These are phyloP conservation scores for Multifurca ochricompacta DNA, from an alignment of 768 basidiomycete genomes.

Conservation along the genomic window DNA sequence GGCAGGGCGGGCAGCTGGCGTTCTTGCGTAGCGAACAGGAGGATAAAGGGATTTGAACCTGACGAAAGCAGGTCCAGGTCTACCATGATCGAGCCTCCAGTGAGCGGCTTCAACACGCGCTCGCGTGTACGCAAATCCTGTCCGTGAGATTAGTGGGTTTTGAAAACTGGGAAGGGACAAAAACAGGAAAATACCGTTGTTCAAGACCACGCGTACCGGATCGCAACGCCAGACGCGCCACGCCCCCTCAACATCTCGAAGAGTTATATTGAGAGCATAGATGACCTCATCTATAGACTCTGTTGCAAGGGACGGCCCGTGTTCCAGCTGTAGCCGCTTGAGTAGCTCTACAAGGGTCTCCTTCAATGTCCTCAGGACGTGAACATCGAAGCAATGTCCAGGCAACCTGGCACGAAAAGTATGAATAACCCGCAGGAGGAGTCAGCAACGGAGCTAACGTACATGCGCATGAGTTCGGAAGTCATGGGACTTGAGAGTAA, in stretches of 20 bases:
- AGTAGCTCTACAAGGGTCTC: neutral
- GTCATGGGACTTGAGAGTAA: neutral
- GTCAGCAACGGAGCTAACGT: neutral
- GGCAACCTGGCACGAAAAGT: neutral
- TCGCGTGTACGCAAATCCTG: conserved; percentile 4
- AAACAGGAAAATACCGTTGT: neutral
- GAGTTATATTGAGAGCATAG: neutral
- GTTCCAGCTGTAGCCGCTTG: neutral
- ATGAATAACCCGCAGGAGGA: neutral
- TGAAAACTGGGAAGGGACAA: neutral
- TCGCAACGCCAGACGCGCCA: conserved; percentile 7
- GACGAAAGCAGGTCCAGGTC: neutral
- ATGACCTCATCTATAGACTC: neutral
- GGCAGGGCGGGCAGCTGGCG: neutral
- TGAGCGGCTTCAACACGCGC: neutral
- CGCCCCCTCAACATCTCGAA: neutral
- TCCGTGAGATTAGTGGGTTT: neutral
- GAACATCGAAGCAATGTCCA: neutral
- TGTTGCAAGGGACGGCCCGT: neutral
- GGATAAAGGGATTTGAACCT: neutral
- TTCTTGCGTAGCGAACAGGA: neutral
- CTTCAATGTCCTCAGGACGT: neutral
- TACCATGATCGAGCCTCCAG: conserved; percentile 1
- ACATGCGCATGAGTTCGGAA: neutral
- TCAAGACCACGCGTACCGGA: neutral